Base-by-base conservation (phyloP, 129 eudicot genomes). In the Heracleum sosnowskyi region DNA sequence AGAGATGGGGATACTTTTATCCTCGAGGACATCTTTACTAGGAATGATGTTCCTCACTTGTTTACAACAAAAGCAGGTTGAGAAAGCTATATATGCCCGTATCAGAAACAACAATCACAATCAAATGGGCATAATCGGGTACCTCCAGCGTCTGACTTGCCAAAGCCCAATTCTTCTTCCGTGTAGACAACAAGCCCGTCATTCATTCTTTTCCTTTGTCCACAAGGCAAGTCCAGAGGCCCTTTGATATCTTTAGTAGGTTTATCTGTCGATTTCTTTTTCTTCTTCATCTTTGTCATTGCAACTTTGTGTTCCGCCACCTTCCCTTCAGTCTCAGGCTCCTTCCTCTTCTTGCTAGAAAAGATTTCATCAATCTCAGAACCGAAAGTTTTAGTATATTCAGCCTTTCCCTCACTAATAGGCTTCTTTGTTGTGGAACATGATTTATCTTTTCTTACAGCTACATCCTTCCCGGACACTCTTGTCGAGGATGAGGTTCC, bases 21-120 rank as follows among this genome's bases (percentile, higher is more conserved):
- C n/a, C n/a, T n/a, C n/a, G n/a, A n/a, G n/a, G n/a, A n/a, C n/a
- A n/a, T n/a, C n/a, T n/a, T n/a, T n/a, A n/a, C n/a, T n/a, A n/a
- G n/a, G n/a, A n/a, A n/a, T n/a, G n/a, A n/a, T n/a, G n/a, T n/a
- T n/a, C n/a, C n/a, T n/a, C n/a, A n/a, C n/a, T n/a, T n/a, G n/a
- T 69, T 20, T 29, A 69, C 42, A 44, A 69, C 16, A 69, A 69
- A 35, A 69, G 4, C 10, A 46, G 74, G 64, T 55, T 22, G 29
- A 20, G 17, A 16, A 37, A 70, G 46, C 24, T 20, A 2, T 33
- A 36, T 11, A 33, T 18, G 74, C 35, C n/a, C 22, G 9, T 71
- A 26, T 93, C 84, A 93, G 74, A 91, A 91, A 84, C 98, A 91
- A 85, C 98, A 93, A 34, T 88, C 88, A 15, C 98, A 93, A 82